Evolutionary conservation across 495 filamentous ascomycete species (phyloP), one percentile per base, ranked within the genome.

Genomic region (Lasiosphaeria ovina): DNA sequence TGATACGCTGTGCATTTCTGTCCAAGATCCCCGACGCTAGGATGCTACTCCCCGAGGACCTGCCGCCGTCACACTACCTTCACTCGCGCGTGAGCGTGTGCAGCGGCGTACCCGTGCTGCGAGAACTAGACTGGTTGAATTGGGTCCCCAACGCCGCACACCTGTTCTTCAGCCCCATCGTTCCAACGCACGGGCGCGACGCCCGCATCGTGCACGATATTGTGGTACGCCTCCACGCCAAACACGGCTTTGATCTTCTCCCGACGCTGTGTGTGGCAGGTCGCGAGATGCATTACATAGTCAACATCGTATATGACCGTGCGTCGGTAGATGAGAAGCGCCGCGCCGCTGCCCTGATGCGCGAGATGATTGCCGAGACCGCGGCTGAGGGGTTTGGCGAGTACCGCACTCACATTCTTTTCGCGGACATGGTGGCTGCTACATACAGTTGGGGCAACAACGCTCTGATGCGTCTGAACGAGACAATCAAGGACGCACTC

Each of bases 231-330:
- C 57, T 67, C 67, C 49, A 74, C 68, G 60, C 57, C 54, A 42
- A 76, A 73, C 59, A 72, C 49, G 79, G 77, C 4, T 72, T 84
- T 47, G 81, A 85, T 45, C 72, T 80, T 34, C 74, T 84, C 54
- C 74, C 74, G 1, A 77, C 75, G 6, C 76, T 84, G 51, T 72
- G 66, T 44, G 73, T 83, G 14, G 81, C 77, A 9, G 72, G 77
- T 59, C 73, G 81, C 3, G 80, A 85, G 60, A 82, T 83, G 72
- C 80, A 84, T 61, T 76, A 83, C 55, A 85, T 86, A 48, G 76
- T 80, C n/a, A 77, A 78, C 60, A 77, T 83, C 57, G 73, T 84
- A 11, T 85, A 78, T 54, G 74, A 85, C 60, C 74, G 79, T n/a
- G 68, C 72, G n/a, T 65, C 79, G 52, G 55, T 68, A 3, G 72